Evolutionary conservation across 1,284 basidiomycete genomes (phyloP).

Genomic region (Leccinum subfulvum): DNA sequence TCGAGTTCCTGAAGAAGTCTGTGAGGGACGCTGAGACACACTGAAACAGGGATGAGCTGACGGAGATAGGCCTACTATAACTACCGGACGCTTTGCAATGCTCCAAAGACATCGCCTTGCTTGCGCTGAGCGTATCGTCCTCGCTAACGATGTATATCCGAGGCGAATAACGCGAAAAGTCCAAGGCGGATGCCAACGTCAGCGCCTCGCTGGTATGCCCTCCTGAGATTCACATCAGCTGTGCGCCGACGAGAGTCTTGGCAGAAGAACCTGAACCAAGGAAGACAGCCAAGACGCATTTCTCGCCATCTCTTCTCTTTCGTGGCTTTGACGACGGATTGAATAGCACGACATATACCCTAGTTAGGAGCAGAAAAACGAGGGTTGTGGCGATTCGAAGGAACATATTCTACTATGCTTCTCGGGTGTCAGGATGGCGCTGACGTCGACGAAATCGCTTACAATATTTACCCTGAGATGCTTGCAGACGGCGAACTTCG

Average conservation of each 20-base stretch:
- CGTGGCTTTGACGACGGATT: constrained; percentile 12
- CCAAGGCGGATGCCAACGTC: constrained; percentile 71
- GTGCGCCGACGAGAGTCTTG: background rate
- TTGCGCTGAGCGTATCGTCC: constrained; percentile 77
- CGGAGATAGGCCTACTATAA: constrained; percentile 8
- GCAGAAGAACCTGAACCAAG: constrained; percentile 54
- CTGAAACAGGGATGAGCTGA: constrained; percentile 14
- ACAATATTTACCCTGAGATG: background rate
- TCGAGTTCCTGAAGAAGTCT: constrained; percentile 14
- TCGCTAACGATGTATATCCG: constrained; percentile 83
- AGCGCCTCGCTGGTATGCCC: constrained; percentile 94
- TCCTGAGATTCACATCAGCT: constrained; percentile 48
- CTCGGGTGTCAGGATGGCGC: background rate
- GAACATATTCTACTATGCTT: constrained; percentile 17
- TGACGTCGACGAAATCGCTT: background rate
- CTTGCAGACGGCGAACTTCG: background rate
- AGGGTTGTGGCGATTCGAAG: constrained; percentile 13
- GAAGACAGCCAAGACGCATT: constrained; percentile 50
- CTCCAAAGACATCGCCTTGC: constrained; percentile 74
- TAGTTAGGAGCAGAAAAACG: constrained; percentile 20
- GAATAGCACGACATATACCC: constrained; percentile 21
- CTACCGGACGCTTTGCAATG: constrained; percentile 30
- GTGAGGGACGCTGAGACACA: constrained; percentile 13
- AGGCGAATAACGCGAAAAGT: constrained; percentile 73
- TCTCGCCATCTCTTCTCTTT: constrained; percentile 22